These are phyloP conservation scores for Nicotiana rustica DNA, from an alignment of 305 asterid species.

Conservation along the genomic window DNA sequence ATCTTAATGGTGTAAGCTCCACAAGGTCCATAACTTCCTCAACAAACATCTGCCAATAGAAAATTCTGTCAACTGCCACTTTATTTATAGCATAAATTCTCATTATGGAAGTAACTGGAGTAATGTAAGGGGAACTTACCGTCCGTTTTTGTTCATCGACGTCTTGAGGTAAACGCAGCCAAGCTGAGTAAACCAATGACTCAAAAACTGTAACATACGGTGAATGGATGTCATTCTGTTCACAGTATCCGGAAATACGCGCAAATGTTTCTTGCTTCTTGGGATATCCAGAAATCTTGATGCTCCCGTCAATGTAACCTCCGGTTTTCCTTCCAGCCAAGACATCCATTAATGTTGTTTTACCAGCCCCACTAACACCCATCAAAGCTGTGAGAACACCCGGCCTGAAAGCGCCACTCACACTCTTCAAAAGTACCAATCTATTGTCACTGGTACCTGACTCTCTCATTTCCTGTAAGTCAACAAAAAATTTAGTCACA, in stretches of 20 bases:
- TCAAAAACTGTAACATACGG: constrained; percentile 49
- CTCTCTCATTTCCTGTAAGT: constrained; percentile 49
- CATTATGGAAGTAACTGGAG: not conserved
- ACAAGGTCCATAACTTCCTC: constrained; percentile 55
- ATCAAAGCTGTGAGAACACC: constrained; percentile 50
- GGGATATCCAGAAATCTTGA: constrained; percentile 48
- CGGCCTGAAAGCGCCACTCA: constrained; percentile 49
- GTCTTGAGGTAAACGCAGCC: constrained; percentile 47
- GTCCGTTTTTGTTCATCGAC: constrained; percentile 40
- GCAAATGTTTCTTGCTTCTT: constrained; percentile 53
- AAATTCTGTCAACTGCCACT: not conserved
- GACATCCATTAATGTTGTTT: constrained; percentile 48
- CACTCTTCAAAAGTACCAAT: constrained; percentile 46
- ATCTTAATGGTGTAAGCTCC: constrained; percentile 46
- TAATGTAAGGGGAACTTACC: constrained; percentile 26
- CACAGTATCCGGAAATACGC: constrained; percentile 53
- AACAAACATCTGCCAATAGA: constrained; percentile 42
- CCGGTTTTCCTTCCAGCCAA: constrained; percentile 49
- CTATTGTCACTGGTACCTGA: constrained; percentile 39
- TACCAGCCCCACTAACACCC: constrained; percentile 50
- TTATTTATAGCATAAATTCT: not conserved
- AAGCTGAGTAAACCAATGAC: constrained; percentile 49
- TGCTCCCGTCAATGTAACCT: constrained; percentile 44
- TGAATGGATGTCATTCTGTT: constrained; percentile 53
- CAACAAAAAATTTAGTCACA: not conserved